Conservation (phyloP, 192 early-diverging fungal species). For the Coemansia furcata region DNA sequence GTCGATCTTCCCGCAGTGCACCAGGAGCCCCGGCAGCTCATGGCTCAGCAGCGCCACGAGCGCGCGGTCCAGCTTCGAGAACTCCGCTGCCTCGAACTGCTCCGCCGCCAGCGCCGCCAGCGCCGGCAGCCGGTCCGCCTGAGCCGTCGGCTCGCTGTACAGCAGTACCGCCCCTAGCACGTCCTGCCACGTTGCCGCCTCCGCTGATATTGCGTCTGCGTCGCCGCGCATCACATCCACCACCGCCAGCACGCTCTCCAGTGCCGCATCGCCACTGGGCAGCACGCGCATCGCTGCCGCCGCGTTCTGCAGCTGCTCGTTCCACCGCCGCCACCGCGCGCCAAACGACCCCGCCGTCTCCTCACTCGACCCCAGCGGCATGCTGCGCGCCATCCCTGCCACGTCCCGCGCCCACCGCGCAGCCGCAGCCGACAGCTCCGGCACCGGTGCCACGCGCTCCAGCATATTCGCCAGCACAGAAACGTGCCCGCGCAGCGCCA, state of each 20-base stretch:
- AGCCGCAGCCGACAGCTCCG: constrained; percentile 11
- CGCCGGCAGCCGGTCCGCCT: constrained; percentile 28
- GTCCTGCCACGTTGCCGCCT: constrained; percentile 54
- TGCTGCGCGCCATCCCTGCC: constrained; percentile 13
- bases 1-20: constrained; percentile 47
- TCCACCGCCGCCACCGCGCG: constrained; percentile 39
- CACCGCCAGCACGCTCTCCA: constrained; percentile 5
- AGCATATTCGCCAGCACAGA: constrained; percentile 31
- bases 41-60: constrained; percentile 45
- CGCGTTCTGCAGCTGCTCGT: constrained; percentile 16
- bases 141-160: constrained; percentile 54
- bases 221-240: constrained; percentile 43
- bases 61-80: constrained; percentile 32
- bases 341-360: constrained; percentile 40
- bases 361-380: constrained; percentile 42
- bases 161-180: constrained; percentile 53
- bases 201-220: constrained; percentile 32
- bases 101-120: constrained; percentile 14
- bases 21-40: constrained; percentile 51
- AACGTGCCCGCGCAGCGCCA: constrained; percentile 41
- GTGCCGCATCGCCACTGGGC: constrained; percentile 2
- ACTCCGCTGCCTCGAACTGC: constrained; percentile 30
- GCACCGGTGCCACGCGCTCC: constrained; percentile 15
- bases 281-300: constrained; percentile 21
- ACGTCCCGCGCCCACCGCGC: constrained; percentile 33